phyloP scores from a whole-genome alignment of 2,329 filamentous ascomycete species.

The Biscogniauxia sp. region DNA sequence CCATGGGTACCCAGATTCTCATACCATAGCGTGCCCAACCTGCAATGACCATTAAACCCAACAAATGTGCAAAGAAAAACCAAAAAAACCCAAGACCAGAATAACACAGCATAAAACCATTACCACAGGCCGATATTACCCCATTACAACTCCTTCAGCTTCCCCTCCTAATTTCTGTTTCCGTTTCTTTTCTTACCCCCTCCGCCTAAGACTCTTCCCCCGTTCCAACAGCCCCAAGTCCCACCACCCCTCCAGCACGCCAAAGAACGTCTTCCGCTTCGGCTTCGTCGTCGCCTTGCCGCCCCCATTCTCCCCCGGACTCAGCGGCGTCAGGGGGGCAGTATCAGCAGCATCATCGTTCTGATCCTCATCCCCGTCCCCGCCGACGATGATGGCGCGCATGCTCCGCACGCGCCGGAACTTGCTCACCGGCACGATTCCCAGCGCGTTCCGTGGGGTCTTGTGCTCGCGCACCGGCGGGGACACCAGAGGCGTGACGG shows the following conservation, averaged over 20 bases:
- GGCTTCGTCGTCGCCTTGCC: constrained; percentile 27
- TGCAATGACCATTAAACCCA: no score
- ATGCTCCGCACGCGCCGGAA: constrained; percentile 19
- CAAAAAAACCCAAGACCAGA: no score
- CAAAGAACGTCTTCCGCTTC: constrained; percentile 46
- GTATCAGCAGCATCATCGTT: not conserved
- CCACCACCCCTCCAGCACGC: constrained; percentile 54
- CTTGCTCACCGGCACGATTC: constrained; percentile 24
- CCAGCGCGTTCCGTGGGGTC: constrained; percentile 29
- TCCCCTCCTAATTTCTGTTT: no score
- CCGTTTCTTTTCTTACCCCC: not conserved
- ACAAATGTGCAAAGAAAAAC: no score
- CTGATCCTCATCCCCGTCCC: not conserved
- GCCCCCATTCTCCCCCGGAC: constrained; percentile 13
- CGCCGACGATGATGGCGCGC: no score
- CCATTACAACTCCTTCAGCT: not conserved
- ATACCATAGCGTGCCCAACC: no score
- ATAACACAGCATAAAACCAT: no score
- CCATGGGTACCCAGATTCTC: no score
- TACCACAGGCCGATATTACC: not conserved
- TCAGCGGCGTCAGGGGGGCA: constrained; percentile 18
- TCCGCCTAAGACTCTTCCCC: constrained; percentile 36
- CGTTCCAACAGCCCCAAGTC: constrained; percentile 47
- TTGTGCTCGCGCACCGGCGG: not conserved
- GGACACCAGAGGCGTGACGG: constrained; percentile 27